Base-by-base conservation (phyloP, 192 early-diverging fungal species). In the Allomyces macrogynus region DNA sequence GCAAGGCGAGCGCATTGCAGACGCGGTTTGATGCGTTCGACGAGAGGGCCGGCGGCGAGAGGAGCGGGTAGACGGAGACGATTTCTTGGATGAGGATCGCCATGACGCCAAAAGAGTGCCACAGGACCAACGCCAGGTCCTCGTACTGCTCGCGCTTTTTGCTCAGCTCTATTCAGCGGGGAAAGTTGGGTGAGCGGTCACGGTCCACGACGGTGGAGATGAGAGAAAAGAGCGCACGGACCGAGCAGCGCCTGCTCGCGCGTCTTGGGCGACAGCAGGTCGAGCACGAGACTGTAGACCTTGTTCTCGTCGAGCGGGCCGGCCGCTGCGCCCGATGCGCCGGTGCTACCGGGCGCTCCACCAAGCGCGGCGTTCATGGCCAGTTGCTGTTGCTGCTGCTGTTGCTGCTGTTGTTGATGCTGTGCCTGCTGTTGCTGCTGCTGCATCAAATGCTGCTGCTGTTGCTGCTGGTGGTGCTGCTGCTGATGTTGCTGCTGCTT, bases 81-180 rank as follows among this genome's bases (percentile, higher is more conserved):
- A 98, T 96, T 74, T 98, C 95, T 72, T 96, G 95, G 25, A 95
- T 78, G 18, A 98, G 79, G 24, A 90, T 91, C 20, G 92, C 80
- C 87, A 93, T 96, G 24, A 96, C 90, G 40, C 92, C 94, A 76
- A 88, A 95, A 12, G 92, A 87, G 71, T 98, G 91, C 95, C 95
- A 98, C 68, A 98, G 78, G n/a, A 93, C 88, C 20, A 94, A 84
- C 9, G 93, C 95, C 67, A 98, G 72, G 68, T 98, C 91, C 22
- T 94, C 89, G 71, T 94, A 93, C 68, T 92, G 85, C 73, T 98
- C 95, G 44, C 93, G 77, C 70, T 89, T 88, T 74, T 93, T 93
- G 73, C 87, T 90, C 64, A 98, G 77, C 70, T 98, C 93, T 57
- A 57, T 57, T n/a, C n/a, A n/a, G n/a, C n/a, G n/a, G n/a, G n/a